Evolutionary conservation across 164 flowering plant genomes (phyloP).

Genomic region (Stephania cephalantha): DNA sequence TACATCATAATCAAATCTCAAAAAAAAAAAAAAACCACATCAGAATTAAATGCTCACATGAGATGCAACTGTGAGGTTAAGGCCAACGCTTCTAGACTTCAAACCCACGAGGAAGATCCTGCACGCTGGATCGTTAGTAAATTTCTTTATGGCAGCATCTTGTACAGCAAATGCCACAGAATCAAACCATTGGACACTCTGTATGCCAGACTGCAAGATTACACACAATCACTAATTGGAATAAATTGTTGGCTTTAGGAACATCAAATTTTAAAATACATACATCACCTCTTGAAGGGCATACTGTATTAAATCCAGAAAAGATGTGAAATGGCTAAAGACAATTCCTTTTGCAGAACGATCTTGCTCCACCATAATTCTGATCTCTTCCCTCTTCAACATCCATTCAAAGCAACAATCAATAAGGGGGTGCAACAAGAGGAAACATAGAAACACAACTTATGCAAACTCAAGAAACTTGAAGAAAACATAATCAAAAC

Average conservation of each 20-base stretch:
- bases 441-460: not conserved
- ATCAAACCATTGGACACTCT: slow-evolving; percentile 72
- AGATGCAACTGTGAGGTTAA: slow-evolving; percentile 93
- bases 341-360: slow-evolving; percentile 97
- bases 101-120: slow-evolving; percentile 89
- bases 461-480: slow-evolving; percentile 2
- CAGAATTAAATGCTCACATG: slow-evolving; percentile 45
- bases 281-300: slow-evolving; percentile 68
- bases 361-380: slow-evolving; percentile 87
- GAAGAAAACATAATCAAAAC: not conserved
- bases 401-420: not conserved
- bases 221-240: slow-evolving; percentile 3
- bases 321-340: slow-evolving; percentile 94
- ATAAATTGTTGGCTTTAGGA: not conserved
- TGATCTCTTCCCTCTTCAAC: slow-evolving; percentile 81
- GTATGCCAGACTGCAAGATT: slow-evolving; percentile 68
- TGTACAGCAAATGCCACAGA: slow-evolving; percentile 74
- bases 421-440: not conserved
- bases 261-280: not conserved
- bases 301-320: slow-evolving; percentile 85
- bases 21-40: not conserved
- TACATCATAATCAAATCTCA: too few species aligned
- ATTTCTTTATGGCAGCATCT: slow-evolving; percentile 69
- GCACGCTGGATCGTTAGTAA: slow-evolving; percentile 82
- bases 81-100: slow-evolving; percentile 97